phyloP scores from a whole-genome alignment of 352 stramenopile species.

The Globisporangium echinulatum region DNA sequence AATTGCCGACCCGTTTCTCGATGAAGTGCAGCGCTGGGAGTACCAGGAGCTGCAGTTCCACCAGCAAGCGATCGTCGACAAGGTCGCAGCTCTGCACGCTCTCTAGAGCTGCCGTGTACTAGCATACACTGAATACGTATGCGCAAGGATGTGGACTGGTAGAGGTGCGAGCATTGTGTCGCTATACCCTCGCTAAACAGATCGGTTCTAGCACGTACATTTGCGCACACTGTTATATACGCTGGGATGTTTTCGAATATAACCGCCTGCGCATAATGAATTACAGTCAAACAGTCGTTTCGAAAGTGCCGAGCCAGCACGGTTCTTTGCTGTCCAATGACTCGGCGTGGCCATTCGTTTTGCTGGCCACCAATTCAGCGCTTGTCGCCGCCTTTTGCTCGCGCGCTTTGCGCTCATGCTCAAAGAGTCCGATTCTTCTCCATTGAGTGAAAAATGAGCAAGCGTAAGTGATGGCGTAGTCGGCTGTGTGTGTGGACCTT shows the following conservation, averaged over 20 bases:
- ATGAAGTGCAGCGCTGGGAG: constrained; percentile 56
- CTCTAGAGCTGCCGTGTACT: too few species aligned
- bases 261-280: too few species aligned
- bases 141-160: too few species aligned
- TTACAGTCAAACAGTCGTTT: too few species aligned
- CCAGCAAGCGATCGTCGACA: constrained; percentile 22
- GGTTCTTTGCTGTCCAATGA: not conserved
- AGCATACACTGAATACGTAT: too few species aligned
- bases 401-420: not conserved
- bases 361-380: constrained; percentile 10
- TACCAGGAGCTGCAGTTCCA: constrained; percentile 76
- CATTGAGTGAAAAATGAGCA: constrained; percentile 83
- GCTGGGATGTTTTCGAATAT: too few species aligned
- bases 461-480: constrained; percentile 51
- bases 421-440: constrained; percentile 47
- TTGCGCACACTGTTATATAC: too few species aligned
- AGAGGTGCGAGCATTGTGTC: too few species aligned
- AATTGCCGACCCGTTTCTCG: constrained; percentile 52
- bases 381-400: not conserved
- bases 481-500: constrained; percentile 3
- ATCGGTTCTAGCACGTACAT: too few species aligned
- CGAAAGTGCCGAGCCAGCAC: not conserved
- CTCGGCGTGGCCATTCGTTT: constrained; percentile 19
- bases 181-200: too few species aligned
- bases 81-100: too few species aligned